These are phyloP conservation scores for Macrotyloma uniflorum DNA, from an alignment of 306 rosid genomes.

Conservation along the genomic window DNA sequence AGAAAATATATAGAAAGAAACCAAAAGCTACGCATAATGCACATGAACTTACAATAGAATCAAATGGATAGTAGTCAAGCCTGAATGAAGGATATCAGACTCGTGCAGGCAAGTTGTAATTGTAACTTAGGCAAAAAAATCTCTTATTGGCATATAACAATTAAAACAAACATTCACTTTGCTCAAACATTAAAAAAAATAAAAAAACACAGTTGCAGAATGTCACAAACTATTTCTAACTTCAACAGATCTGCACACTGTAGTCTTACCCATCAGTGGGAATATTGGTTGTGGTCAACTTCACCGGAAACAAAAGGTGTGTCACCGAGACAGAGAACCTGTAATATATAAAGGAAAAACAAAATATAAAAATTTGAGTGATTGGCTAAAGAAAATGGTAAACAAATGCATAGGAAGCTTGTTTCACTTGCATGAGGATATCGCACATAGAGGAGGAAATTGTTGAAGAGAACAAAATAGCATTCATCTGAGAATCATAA, in stretches of 20 bases:
- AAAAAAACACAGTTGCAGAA: not conserved
- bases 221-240: conserved; percentile 9
- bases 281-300: conserved; percentile 56
- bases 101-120: not conserved
- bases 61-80: not conserved
- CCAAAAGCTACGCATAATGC: too few relatives aligned
- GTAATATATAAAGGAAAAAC: conserved; percentile 35
- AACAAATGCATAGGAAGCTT: not conserved
- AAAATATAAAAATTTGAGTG: conserved; percentile 18
- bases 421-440: not conserved
- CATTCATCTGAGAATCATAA: conserved; percentile 18
- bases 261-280: conserved; percentile 83
- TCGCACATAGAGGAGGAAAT: not conserved
- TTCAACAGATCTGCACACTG: conserved; percentile 12
- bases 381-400: conserved; percentile 1
- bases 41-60: too few relatives aligned
- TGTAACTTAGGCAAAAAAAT: not conserved
- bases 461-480: not conserved
- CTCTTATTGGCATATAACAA: not conserved
- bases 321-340: conserved; percentile 69
- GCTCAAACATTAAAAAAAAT: not conserved
- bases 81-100: not conserved
- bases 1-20: not conserved
- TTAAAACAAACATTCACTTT: conserved; percentile 24
- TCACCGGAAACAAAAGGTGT: conserved; percentile 76